Conservation (phyloP, 345 rosid genomes). For the Crucihimalaya himalaica region DNA sequence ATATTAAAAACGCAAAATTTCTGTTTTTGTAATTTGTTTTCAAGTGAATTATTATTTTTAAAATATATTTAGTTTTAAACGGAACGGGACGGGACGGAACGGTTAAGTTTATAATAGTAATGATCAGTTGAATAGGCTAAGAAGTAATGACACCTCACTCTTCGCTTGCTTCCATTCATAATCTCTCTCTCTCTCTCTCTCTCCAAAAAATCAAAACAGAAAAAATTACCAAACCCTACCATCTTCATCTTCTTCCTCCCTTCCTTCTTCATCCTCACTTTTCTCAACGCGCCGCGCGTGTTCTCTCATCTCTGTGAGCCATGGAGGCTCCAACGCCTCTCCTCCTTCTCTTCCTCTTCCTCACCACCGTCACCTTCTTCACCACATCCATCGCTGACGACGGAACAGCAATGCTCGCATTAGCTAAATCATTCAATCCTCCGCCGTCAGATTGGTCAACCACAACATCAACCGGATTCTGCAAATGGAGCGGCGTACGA, state of each 20-base stretch:
- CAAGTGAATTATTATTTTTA: no score
- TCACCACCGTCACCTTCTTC: conserved; percentile 16
- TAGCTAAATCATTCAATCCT: conserved; percentile 52
- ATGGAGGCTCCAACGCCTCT: conserved; percentile 46
- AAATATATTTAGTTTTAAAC: neutral
- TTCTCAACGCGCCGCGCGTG: conserved; percentile 33
- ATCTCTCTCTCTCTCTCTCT: conserved; percentile 9
- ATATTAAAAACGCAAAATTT: neutral
- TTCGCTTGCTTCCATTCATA: conserved; percentile 23
- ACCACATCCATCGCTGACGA: conserved; percentile 51
- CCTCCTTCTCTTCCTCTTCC: conserved; percentile 36
- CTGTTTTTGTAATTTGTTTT: neutral
- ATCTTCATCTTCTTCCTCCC: neutral
- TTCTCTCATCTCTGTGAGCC: no score
- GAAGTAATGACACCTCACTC: conserved; percentile 38
- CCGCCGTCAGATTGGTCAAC: conserved; percentile 64
- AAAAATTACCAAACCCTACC: conserved; percentile 21
- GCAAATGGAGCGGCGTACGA: conserved; percentile 58
- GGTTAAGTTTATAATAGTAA: conserved; percentile 35
- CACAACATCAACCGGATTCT: conserved; percentile 40
- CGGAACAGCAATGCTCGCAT: conserved; percentile 45
- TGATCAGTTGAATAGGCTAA: neutral
- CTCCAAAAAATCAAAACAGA: neutral
- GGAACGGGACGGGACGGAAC: conserved; percentile 21
- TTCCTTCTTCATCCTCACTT: neutral